A percentile compares a stretch with the other conserved stretches of the same genome.
These are phyloP conservation scores for Ophidiomyces ophidiicola DNA, from an alignment of 2,329 filamentous ascomycete genomes.

Conservation along the genomic window DNA sequence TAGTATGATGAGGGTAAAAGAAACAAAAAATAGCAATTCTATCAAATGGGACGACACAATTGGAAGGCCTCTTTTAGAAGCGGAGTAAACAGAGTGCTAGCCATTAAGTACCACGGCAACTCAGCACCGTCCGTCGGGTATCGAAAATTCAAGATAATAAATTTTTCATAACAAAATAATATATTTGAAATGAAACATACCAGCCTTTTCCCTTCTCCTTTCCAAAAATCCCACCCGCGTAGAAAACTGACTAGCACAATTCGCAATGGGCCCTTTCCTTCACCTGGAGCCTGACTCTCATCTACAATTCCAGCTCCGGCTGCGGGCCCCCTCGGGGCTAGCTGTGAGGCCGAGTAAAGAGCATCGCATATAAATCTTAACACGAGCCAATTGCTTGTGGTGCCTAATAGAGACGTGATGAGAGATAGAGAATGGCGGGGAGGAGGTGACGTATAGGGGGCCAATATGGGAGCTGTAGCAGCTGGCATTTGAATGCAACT, in stretches of 20 bases:
- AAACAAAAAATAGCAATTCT: background rate
- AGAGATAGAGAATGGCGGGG: conserved; percentile 31
- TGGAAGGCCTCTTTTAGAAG: too few species aligned
- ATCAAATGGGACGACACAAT: background rate
- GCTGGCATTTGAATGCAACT: conserved; percentile 13
- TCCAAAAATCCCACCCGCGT: conserved; percentile 68
- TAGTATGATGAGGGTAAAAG: background rate
- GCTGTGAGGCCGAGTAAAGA: conserved; percentile 21
- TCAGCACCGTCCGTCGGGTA: background rate
- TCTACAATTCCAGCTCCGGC: conserved; percentile 5
- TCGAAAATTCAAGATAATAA: conserved; percentile 1
- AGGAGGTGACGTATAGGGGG: conserved; percentile 23
- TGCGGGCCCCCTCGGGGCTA: conserved; percentile 7
- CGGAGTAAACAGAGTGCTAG: too few species aligned
- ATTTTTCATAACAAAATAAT: background rate
- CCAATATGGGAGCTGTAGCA: conserved; percentile 13
- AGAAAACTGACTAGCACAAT: conserved; percentile 76
- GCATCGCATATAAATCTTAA: conserved; percentile 41
- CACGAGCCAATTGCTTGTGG: conserved; percentile 46
- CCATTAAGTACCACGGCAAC: too few species aligned
- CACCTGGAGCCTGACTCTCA: background rate
- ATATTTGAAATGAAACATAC: conserved; percentile 40
- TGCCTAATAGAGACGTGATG: conserved; percentile 35
- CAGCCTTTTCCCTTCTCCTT: conserved; percentile 53
- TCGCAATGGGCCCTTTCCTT: conserved; percentile 22